These are phyloP conservation scores for Backusella australiensis DNA, from an alignment of 192 early-diverging fungal species.

Conservation along the genomic window DNA sequence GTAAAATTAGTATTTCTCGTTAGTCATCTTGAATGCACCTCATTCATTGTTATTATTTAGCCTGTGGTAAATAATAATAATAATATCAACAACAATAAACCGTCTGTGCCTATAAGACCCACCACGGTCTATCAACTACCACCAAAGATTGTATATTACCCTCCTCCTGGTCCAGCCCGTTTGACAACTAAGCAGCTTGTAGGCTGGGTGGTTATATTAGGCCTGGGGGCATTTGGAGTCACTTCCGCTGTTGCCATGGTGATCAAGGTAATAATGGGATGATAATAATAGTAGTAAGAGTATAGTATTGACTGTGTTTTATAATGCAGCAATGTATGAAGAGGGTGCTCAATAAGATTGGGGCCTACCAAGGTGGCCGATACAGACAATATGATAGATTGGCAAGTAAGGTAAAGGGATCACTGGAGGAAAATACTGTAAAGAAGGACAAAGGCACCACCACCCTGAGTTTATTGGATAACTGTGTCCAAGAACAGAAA, in stretches of 20 bases:
- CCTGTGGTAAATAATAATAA: neutral
- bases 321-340: neutral
- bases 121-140: constrained; percentile 3
- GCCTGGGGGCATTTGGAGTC: constrained; percentile 16
- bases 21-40: neutral
- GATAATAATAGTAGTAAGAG: neutral
- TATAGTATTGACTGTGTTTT: neutral
- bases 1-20: neutral
- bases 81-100: neutral
- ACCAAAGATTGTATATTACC: constrained; percentile 24
- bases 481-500: neutral
- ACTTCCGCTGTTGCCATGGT: constrained; percentile 8
- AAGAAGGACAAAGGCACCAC: neutral
- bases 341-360: neutral
- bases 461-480: neutral
- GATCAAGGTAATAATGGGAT: constrained; percentile 20
- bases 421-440: neutral
- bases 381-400: neutral
- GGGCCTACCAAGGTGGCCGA: neutral
- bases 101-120: constrained; percentile 6
- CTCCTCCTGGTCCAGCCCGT: neutral
- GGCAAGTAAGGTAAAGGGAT: neutral
- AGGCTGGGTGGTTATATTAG: constrained; percentile 17
- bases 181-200: constrained; percentile 17
- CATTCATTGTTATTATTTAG: neutral